Evolutionary conservation across 2,329 filamentous ascomycete genomes (phyloP).

Genomic region (Colletotrichum tabaci): DNA sequence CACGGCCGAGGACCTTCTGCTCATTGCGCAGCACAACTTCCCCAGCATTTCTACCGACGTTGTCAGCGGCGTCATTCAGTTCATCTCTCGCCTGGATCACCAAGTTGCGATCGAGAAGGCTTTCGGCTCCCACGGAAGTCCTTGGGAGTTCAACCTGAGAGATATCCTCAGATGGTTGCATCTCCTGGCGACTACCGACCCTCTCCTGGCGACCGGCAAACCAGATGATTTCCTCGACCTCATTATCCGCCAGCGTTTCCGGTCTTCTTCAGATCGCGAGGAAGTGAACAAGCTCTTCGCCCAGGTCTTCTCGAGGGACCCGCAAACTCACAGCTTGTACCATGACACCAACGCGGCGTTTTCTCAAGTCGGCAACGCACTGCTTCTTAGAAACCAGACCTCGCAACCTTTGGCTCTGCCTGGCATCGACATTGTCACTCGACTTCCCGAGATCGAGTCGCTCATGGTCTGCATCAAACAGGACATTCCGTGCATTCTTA

Average conservation of each 20-base stretch:
- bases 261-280: conserved; percentile 77
- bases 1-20: conserved; percentile 81
- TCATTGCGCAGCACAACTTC: conserved; percentile 87
- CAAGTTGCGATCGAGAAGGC: conserved; percentile 73
- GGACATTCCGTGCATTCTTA: conserved; percentile 89
- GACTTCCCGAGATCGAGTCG: conserved; percentile 84
- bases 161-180: conserved; percentile 92
- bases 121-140: conserved; percentile 77
- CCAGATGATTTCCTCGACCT: conserved; percentile 84
- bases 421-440: conserved; percentile 64
- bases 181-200: conserved; percentile 73
- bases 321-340: conserved; percentile 75
- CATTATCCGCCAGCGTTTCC: conserved; percentile 90
- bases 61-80: conserved; percentile 79
- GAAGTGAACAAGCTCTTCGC: conserved; percentile 77
- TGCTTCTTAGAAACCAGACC: conserved; percentile 73
- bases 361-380: conserved; percentile 86
- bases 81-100: conserved; percentile 85
- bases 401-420: conserved; percentile 68
- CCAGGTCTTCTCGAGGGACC: conserved; percentile 70
- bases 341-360: conserved; percentile 76
- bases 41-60: conserved; percentile 72
- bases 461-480: conserved; percentile 89
- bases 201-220: conserved; percentile 72
- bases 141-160: conserved; percentile 96